Conservation (phyloP, 768 basidiomycete genomes). For the Suillus fuscotomentosus region DNA sequence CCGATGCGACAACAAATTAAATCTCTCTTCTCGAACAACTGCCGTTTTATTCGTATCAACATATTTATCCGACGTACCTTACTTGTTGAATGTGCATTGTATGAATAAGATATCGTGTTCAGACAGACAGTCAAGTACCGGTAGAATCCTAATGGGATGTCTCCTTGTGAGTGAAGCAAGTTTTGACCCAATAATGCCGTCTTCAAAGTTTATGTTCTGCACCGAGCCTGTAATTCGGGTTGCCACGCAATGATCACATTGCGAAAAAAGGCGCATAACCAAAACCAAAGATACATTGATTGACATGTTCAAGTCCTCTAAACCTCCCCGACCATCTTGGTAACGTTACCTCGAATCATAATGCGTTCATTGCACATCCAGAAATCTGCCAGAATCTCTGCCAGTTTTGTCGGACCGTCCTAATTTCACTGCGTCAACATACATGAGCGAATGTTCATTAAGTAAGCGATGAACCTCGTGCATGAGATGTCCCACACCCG, state of each 20-base stretch:
- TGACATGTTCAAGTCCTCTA: conserved; percentile 15
- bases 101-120: too few species aligned
- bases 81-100: too few species aligned
- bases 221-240: not conserved
- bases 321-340: conserved; percentile 56
- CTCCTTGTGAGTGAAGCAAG: too few species aligned
- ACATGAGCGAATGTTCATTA: not conserved
- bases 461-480: conserved; percentile 72
- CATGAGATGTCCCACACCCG: conserved; percentile 88
- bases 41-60: too few species aligned
- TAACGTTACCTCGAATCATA: conserved; percentile 47
- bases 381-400: conserved; percentile 82
- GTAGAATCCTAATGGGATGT: too few species aligned
- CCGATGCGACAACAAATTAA: too few species aligned
- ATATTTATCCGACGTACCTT: too few species aligned
- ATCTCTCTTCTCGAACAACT: too few species aligned
- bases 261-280: not conserved
- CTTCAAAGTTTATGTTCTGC: not conserved
- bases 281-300: not conserved
- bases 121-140: too few species aligned
- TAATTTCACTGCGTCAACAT: conserved; percentile 30
- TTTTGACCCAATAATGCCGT: too few species aligned
- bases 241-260: not conserved
- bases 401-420: conserved; percentile 84
- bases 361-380: conserved; percentile 85